Evolutionary conservation across 73 alveolate species (phyloP).

Genomic region (Strombidium stylifer): DNA sequence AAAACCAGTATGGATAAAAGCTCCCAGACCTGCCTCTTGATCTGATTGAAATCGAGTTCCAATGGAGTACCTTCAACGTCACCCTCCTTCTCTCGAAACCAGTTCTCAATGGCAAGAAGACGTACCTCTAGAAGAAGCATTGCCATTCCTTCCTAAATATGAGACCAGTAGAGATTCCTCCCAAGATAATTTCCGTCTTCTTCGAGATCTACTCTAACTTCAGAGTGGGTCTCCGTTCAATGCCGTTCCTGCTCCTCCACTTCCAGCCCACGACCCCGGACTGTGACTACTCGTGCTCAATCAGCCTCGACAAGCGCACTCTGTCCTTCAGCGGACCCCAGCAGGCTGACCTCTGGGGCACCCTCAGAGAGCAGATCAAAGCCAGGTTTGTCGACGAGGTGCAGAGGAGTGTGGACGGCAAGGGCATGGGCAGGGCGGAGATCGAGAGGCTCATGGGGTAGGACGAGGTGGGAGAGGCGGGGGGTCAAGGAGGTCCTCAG

Average conservation of each 20-base stretch:
- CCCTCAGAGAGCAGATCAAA: neutral
- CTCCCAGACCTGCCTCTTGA: no score
- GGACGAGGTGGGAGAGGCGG: no score
- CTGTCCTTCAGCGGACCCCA: conserved; percentile 20
- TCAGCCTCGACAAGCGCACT: conserved; percentile 19
- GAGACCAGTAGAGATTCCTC: conserved; percentile 21
- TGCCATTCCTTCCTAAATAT: conserved; percentile 24
- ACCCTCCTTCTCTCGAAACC: no score
- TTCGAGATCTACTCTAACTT: conserved; percentile 10
- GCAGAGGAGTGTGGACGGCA: no score
- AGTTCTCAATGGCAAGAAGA: neutral
- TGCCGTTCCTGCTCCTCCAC: conserved; percentile 28
- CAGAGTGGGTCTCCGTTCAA: conserved; percentile 7
- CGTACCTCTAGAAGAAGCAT: neutral
- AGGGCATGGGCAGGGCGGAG: no score
- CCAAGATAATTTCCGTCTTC: conserved; percentile 8
- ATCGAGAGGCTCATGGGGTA: no score
- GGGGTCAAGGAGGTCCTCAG: no score
- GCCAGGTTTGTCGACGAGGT: no score
- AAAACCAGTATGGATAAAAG: no score
- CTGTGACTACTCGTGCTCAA: conserved; percentile 2
- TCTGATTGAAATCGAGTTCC: no score
- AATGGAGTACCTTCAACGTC: no score
- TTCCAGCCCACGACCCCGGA: neutral
- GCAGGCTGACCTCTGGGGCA: neutral